A percentile compares a stretch with the other conserved stretches of the same genome.
These are phyloP conservation scores for Lecanicillium sp. DNA, from an alignment of 2,329 filamentous ascomycete species.

Conservation along the genomic window DNA sequence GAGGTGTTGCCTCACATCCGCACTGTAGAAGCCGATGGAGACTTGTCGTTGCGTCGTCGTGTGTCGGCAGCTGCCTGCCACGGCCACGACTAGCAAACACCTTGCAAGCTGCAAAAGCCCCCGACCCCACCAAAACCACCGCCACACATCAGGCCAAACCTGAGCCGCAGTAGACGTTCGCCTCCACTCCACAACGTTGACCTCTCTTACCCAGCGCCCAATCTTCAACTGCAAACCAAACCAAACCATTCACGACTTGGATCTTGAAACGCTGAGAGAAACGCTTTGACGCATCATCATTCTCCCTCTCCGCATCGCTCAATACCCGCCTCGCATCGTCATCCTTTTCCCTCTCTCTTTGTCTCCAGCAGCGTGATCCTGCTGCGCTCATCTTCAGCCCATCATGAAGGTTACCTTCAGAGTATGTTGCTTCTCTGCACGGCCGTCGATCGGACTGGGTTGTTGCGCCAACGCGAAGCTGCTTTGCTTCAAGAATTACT, in stretches of 20 bases:
- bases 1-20: no score
- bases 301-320: neutral
- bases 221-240: no score
- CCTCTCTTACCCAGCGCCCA: no score
- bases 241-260: no score
- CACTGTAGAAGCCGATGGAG: no score
- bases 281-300: no score
- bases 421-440: conserved; percentile 30
- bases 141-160: conserved; percentile 6
- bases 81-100: neutral
- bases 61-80: conserved; percentile 5
- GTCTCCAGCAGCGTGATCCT: neutral
- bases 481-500: neutral
- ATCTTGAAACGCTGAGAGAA: no score
- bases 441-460: no score
- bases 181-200: conserved; percentile 7
- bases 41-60: conserved; percentile 4
- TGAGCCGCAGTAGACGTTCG: conserved; percentile 4
- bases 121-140: no score
- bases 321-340: neutral
- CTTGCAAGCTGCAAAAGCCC: no score
- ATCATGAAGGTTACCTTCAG: conserved; percentile 63
- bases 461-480: neutral
- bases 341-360: neutral
- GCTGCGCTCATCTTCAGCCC: conserved; percentile 21